These are phyloP conservation scores for Lactuca saligna DNA, from an alignment of 129 eudicot genomes.

Conservation along the genomic window DNA sequence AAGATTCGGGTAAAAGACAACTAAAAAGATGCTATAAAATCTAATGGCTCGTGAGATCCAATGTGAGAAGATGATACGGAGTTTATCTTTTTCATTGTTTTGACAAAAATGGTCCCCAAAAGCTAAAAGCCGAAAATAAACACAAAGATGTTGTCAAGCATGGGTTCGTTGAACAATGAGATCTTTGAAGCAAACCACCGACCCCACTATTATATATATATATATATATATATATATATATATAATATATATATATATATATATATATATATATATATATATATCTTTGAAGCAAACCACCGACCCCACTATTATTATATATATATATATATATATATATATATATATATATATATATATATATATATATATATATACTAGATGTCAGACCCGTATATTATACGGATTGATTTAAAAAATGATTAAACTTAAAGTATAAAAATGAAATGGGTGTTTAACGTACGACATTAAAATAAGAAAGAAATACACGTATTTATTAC, in stretches of 20 bases:
- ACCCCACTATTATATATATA: not conserved
- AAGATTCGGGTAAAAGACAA: conserved; percentile 8
- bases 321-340: not conserved
- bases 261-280: not conserved
- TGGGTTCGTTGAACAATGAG: conserved; percentile 25
- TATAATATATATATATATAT: not conserved
- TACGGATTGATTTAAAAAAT: no score
- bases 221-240: not conserved
- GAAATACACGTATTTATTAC: no score
- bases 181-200: not conserved
- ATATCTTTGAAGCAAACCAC: no score
- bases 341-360: not conserved
- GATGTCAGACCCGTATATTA: no score
- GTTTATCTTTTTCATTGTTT: conserved; percentile 20
- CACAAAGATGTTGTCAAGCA: conserved; percentile 31
- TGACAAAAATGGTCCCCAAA: conserved; percentile 34
- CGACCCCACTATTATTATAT: no score
- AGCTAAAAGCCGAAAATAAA: conserved; percentile 11
- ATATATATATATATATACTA: no score
- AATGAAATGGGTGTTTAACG: no score
- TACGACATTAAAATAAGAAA: no score
- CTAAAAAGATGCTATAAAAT: conserved; percentile 17
- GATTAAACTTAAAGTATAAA: no score
- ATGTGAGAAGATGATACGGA: conserved; percentile 19
- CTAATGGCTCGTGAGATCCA: conserved; percentile 29